Base-by-base conservation (phyloP, 2,329 filamentous ascomycete genomes). In the Aspergillus intermedius region DNA sequence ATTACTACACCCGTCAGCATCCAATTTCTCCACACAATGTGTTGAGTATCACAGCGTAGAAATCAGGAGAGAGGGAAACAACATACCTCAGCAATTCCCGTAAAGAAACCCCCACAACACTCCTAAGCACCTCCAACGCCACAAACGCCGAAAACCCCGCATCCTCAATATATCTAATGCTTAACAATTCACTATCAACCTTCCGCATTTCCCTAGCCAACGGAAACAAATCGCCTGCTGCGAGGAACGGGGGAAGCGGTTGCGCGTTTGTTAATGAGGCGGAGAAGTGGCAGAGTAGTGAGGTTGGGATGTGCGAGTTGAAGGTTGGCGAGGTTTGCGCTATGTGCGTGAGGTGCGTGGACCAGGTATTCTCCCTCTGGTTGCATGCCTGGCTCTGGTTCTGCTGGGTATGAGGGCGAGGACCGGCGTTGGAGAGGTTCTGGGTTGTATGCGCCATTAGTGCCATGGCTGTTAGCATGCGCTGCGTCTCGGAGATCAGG, bases 101-200 rank as follows among this genome's bases (percentile, higher is more conserved):
- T 45, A 67, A 49, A 19, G 56, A 60, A 37, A 58, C 61, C 32
- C 59, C 61, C 12, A 66, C 55, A 45, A 65, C 59, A 6, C 60
- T 63, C 35, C 64, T 57, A 41, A 66, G 15, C 8, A 89, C 81
- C 62, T 88, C 84, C 52, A 88, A 72, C 10, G 87, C 79, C 0
- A 85, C 84, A 65, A 88, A 89, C 39, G 84, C 83, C 6, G 83
- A 80, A 66, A 87, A 88, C 0, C 84, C 84, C 0, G 83, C 82
- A 60, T 88, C 82, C 9, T 80, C 76, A 47, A 88, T 76, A 62
- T 88, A 83, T 45, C 73, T 65, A 3, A 85, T 70, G 57, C 77
- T 79, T 42, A 88, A 61, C 19, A 87, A 77, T 48, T 79, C 76
- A 5, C 68, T 66, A 55, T 83, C 78, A 9, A 86, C 67, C 5